Base-by-base conservation (phyloP, 1,284 basidiomycete species). In the Tranzscheliella williamsii region DNA sequence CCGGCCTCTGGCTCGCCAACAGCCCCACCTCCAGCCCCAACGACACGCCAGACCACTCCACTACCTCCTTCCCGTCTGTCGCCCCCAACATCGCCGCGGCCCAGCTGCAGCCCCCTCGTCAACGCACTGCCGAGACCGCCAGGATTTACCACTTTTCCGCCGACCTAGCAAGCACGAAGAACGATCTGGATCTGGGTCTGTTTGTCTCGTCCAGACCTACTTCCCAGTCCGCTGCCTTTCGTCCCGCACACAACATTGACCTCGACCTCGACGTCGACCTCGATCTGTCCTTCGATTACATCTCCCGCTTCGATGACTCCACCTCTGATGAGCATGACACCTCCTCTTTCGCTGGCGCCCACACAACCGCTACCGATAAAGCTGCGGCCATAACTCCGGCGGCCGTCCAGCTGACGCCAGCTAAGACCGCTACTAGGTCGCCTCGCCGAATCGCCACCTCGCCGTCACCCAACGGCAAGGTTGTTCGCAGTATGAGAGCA, bases 281-380 rank as follows among this genome's bases (percentile, higher is more conserved):
- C 22, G 63, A 69, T 29, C 38, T 69, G 12, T 67, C 63, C 5
- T 71, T 71, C 38, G 68, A 71, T 40, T 71, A 65, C 32, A 44
- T 66, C 24, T 67, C 63, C 21, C 40, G 47, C 12, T 55, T 62
- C 42, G 62, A 68, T 38, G 30, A 36, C 13, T 11, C 32, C 9
- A 20, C 9, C 13, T 11, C 32, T 8, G 35, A 37, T 21, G 20
- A 6, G 6, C 20, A 37, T 11, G 21, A 22, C 35, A 37, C 35
- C 9, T 9, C 20, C 11, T 37, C 35, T 20, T 34, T 17, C 8
- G 9, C n/a, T 29, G 27, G 27, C 27, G n/a, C 9, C n/a, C 11
- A 11, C 27, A n/a, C 27, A n/a, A 29, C 9, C n/a, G 11, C 11
- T 9, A 11, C 27, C 27, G n/a, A 29, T n/a, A 9, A 29, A n/a